A percentile compares a stretch with the other conserved stretches of the same genome.
These are phyloP conservation scores for Echinosphaeria canescens DNA, from an alignment of 2,329 filamentous ascomycete genomes.

Conservation along the genomic window DNA sequence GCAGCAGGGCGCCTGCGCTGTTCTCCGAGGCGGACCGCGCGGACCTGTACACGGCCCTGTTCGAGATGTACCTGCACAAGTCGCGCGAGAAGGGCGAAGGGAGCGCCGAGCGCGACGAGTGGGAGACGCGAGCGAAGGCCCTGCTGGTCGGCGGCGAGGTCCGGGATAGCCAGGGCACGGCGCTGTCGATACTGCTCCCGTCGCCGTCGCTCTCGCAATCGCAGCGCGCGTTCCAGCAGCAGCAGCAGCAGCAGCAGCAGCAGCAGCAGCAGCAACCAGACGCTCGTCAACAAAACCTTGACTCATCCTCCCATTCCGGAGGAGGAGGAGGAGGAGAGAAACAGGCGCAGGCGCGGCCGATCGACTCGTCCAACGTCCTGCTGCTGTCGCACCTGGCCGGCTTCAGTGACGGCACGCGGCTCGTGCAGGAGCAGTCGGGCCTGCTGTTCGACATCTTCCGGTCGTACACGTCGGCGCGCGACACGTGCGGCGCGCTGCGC, in stretches of 20 bases:
- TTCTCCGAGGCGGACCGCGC: slow-evolving; percentile 55
- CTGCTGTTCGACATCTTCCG: slow-evolving; percentile 91
- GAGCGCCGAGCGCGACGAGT: slow-evolving; percentile 51
- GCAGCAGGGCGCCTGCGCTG: no score
- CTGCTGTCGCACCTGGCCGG: slow-evolving; percentile 80
- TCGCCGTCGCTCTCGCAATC: no score
- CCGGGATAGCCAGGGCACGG: no score
- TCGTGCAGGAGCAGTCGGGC: slow-evolving; percentile 86
- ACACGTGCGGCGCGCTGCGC: slow-evolving; percentile 77
- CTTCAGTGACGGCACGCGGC: slow-evolving; percentile 74
- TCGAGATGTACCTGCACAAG: slow-evolving; percentile 95
- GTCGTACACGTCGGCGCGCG: slow-evolving; percentile 80
- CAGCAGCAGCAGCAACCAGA: no score
- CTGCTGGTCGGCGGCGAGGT: slow-evolving; percentile 69
- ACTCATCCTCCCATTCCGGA: no score
- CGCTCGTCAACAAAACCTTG: no score
- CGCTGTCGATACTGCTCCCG: no score
- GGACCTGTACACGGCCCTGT: slow-evolving; percentile 84
- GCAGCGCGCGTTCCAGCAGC: no score
- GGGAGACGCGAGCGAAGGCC: slow-evolving; percentile 80
- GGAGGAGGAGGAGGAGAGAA: no score
- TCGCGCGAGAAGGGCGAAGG: slow-evolving; percentile 49
- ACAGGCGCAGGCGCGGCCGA: slow-evolving; percentile 21
- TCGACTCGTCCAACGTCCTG: slow-evolving; percentile 88
- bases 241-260: no score